These are phyloP conservation scores for Hysterium pulicare DNA, from an alignment of 2,329 filamentous ascomycete genomes.

Conservation along the genomic window DNA sequence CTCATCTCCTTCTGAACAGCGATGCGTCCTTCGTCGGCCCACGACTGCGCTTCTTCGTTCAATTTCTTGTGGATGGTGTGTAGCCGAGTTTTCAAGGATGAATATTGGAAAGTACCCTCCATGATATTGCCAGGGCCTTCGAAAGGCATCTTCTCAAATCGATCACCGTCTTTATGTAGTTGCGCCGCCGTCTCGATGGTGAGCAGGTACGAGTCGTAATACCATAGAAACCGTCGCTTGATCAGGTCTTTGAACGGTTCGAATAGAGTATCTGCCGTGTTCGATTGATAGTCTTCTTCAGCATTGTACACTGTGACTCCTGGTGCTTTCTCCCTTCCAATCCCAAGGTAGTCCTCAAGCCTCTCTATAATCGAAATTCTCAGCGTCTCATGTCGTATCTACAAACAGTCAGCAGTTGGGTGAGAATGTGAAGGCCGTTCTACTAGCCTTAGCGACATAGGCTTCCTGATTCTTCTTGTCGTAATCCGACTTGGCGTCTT, in stretches of 20 bases:
- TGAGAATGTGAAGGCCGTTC: too few species aligned
- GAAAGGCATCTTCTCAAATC: conserved; percentile 83
- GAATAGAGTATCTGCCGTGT: conserved; percentile 59
- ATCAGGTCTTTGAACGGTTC: conserved; percentile 87
- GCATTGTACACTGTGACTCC: conserved; percentile 47
- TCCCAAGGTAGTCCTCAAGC: conserved; percentile 72
- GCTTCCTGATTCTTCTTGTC: conserved; percentile 72
- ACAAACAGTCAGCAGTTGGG: conserved; percentile 6
- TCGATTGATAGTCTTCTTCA: conserved; percentile 46
- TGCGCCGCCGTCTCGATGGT: conserved; percentile 62
- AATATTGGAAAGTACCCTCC: conserved; percentile 82
- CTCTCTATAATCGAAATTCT: conserved; percentile 82
- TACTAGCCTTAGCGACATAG: conserved; percentile 72
- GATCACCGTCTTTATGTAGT: conserved; percentile 60
- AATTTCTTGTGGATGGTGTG: conserved; percentile 65
- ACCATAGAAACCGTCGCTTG: conserved; percentile 93
- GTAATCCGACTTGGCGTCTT: conserved; percentile 63
- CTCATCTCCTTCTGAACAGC: conserved; percentile 65
- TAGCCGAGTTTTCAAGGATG: conserved; percentile 67
- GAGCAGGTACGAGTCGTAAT: conserved; percentile 80
- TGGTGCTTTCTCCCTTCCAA: conserved; percentile 45
- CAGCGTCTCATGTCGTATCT: conserved; percentile 90
- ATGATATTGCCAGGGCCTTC: conserved; percentile 75
- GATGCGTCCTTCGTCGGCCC: conserved; percentile 66
- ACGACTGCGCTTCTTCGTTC: conserved; percentile 66